Base-by-base conservation (phyloP, 176 grass and related monocot species). In the Oryza glumipatula region DNA sequence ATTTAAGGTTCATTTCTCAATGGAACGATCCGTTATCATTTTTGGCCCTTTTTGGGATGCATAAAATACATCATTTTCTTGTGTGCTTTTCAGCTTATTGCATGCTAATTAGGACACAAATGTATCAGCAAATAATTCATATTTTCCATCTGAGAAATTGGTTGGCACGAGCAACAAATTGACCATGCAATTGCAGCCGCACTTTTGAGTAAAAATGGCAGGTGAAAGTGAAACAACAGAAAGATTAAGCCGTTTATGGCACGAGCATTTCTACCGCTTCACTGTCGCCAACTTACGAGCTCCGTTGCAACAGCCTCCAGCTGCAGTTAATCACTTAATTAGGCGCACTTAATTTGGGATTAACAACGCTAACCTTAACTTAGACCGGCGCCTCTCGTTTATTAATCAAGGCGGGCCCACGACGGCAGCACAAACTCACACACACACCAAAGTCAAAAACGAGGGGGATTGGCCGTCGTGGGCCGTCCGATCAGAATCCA, bases 301-400 rank as follows among this genome's bases (percentile, higher is more conserved):
- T 12, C 7, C 16, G 38, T 46, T 78, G 83, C 75, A 72, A 79
- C 83, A 48, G 75, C 83, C 35, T 52, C 75, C 65, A 47, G 74
- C 2, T 39, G 67, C n/a, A 23, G 58, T 63, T 63, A 63, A 63
- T 47, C 24, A 22, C 78, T 32, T 51, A 51, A 80, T 80, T 80
- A 68, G 28, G 64, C 10, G 17, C 28, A n/a, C 65, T 48, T 80
- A 80, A 80, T 80, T 36, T 68, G 3, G 65, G 9, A 52, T 44
- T 17, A 71, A 9, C 58, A 61, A 23, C 58, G 6, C 3, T 63
- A 60, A 60, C 32, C 79, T 80, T 80, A 80, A 54, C 67, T 43
- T 81, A 71, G 79, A 21, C 12, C 13, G 39, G 39, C 12, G n/a
- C 6, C 66, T 17, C 12, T 39, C 47, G 67, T 43, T 39, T 58